Percentiles rank a stretch among this genome's conserved stretches.
These are phyloP conservation scores for Apiospora aurea DNA, from an alignment of 2,329 filamentous ascomycete genomes.

Conservation along the genomic window DNA sequence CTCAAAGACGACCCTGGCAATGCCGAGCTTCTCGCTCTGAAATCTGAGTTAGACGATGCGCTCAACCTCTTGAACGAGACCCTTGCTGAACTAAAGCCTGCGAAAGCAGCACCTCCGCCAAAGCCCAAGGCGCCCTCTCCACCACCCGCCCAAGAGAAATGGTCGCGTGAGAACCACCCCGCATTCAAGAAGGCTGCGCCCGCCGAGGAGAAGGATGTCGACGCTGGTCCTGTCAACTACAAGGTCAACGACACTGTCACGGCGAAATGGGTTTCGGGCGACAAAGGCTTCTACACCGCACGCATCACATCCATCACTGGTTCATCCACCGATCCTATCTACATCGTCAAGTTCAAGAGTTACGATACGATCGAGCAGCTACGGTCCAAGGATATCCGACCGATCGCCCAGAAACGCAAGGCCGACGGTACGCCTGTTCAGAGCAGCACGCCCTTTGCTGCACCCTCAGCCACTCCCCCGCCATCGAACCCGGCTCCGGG, in stretches of 20 bases:
- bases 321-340: slow-evolving; percentile 88
- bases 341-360: slow-evolving; percentile 93
- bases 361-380: slow-evolving; percentile 87
- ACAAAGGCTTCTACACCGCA: slow-evolving; percentile 89
- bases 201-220: slow-evolving; percentile 59
- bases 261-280: slow-evolving; percentile 89
- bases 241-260: slow-evolving; percentile 89
- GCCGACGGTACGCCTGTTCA: slow-evolving; percentile 75
- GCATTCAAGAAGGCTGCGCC: slow-evolving; percentile 69
- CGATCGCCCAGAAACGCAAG: slow-evolving; percentile 83
- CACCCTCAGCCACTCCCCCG: slow-evolving; percentile 44
- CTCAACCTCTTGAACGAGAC: slow-evolving; percentile 80
- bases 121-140: slow-evolving; percentile 52
- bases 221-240: slow-evolving; percentile 65
- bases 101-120: slow-evolving; percentile 55
- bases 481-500: slow-evolving; percentile 47
- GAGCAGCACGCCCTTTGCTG: slow-evolving; percentile 43
- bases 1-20: slow-evolving; percentile 84
- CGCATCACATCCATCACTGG: slow-evolving; percentile 94
- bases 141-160: slow-evolving; percentile 71
- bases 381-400: slow-evolving; percentile 82
- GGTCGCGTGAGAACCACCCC: slow-evolving; percentile 82
- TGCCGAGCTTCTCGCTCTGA: slow-evolving; percentile 77
- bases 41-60: slow-evolving; percentile 81
- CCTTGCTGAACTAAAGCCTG: slow-evolving; percentile 79